These are phyloP conservation scores for Phoenix dactylifera DNA, from an alignment of 176 grass and related monocot species.

Conservation along the genomic window DNA sequence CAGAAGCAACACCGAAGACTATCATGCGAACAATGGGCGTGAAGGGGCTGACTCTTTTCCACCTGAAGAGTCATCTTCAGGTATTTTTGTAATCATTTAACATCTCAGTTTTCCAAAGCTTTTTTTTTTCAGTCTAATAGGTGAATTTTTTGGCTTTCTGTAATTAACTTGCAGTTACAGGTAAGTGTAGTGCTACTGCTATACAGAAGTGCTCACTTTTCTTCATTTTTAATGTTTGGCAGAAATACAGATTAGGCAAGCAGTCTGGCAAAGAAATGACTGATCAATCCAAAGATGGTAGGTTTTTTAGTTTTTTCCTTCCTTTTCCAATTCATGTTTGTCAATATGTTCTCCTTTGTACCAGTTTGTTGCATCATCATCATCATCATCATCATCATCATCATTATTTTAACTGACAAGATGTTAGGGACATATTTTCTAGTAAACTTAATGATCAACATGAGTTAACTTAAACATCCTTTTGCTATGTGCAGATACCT, in stretches of 20 bases:
- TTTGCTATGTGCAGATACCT: no score
- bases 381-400: no score
- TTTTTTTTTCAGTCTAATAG: no score
- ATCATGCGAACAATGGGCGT: conserved; percentile 99
- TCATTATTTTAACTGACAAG: no score
- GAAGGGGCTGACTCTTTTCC: conserved; percentile 92
- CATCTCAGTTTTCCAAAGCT: not conserved
- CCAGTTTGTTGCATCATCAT: no score
- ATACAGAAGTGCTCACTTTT: not conserved
- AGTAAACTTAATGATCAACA: no score
- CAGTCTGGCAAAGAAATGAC: conserved; percentile 80
- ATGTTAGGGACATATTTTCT: no score
- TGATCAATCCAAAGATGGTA: conserved; percentile 96
- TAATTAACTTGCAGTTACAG: no score
- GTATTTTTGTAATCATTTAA: conserved; percentile 12
- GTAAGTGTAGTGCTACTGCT: no score
- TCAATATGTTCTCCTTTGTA: not conserved
- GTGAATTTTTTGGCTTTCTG: no score
- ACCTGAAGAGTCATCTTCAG: conserved; percentile 99
- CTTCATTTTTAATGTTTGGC: conserved; percentile 13
- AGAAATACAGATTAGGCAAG: conserved; percentile 99
- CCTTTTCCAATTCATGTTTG: not conserved
- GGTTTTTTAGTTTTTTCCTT: conserved; percentile 14
- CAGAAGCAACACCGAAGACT: conserved; percentile 98
- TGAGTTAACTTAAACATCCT: no score